These are phyloP conservation scores for Aureobasidium subglaciale DNA, from an alignment of 2,329 filamentous ascomycete genomes.

Conservation along the genomic window DNA sequence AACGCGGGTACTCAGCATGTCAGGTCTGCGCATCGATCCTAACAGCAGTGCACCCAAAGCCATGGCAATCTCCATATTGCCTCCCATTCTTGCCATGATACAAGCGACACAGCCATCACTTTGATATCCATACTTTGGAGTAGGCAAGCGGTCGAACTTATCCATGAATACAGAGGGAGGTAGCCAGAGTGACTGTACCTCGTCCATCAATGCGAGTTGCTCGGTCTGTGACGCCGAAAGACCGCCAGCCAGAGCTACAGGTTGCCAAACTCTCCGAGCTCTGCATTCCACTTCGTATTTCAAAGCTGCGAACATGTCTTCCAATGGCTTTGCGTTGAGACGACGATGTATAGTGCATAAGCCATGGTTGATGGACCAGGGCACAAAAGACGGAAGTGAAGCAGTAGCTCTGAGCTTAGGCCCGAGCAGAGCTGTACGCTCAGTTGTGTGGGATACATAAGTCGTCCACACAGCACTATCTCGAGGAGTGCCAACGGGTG, in stretches of 20 bases:
- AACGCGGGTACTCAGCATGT: slow-evolving; percentile 22
- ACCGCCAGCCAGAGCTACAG: neutral
- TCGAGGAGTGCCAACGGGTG: neutral
- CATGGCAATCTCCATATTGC: slow-evolving; percentile 17
- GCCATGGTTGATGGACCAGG: neutral
- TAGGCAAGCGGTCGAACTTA: slow-evolving; percentile 3
- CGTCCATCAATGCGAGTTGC: slow-evolving; percentile 10
- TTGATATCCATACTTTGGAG: slow-evolving; percentile 12
- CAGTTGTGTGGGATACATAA: neutral
- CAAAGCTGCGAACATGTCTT: slow-evolving; percentile 19
- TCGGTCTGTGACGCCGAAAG: slow-evolving; percentile 1
- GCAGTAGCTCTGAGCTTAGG: slow-evolving; percentile 18
- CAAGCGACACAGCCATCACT: slow-evolving; percentile 22
- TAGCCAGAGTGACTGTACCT: slow-evolving; percentile 19
- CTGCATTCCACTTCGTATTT: slow-evolving; percentile 17
- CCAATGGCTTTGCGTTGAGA: slow-evolving; percentile 19
- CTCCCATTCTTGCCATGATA: slow-evolving; percentile 16
- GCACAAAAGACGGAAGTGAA: slow-evolving; percentile 16
- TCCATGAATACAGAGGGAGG: slow-evolving; percentile 8
- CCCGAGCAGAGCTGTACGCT: slow-evolving; percentile 15
- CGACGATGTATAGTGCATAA: slow-evolving; percentile 21
- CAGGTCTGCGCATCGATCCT: slow-evolving; percentile 18
- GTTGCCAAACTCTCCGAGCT: slow-evolving; percentile 14
- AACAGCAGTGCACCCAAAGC: slow-evolving; percentile 21
- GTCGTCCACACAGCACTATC: slow-evolving; percentile 2